Conservation (phyloP, 2,329 filamentous ascomycete genomes). For the Rutstroemia sydowiana region DNA sequence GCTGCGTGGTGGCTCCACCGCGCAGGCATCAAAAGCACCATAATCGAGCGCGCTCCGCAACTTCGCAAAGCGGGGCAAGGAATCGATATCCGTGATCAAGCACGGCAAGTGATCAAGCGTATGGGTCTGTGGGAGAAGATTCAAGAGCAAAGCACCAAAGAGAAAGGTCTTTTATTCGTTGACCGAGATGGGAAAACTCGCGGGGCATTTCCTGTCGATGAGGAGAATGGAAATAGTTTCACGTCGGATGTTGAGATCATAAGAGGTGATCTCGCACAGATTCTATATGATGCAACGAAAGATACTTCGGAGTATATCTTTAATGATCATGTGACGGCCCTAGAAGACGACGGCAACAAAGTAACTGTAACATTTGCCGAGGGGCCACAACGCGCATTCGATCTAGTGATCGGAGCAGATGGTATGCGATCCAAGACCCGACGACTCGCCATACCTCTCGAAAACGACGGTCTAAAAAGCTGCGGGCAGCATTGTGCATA, state of each 20-base stretch:
- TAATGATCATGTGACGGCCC: neutral
- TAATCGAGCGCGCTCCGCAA: constrained; percentile 35
- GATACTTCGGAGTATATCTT: constrained; percentile 14
- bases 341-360: neutral
- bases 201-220: constrained; percentile 32
- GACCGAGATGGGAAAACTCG: constrained; percentile 32
- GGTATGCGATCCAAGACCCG: constrained; percentile 41
- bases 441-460: constrained; percentile 36
- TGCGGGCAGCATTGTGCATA: constrained; percentile 33
- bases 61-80: constrained; percentile 43
- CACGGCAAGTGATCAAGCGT: constrained; percentile 33
- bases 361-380: neutral
- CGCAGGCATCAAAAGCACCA: constrained; percentile 31
- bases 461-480: constrained; percentile 32
- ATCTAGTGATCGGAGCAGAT: constrained; percentile 43
- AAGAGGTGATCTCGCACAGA: constrained; percentile 34
- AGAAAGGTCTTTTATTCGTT: constrained; percentile 39
- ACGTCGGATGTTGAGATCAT: constrained; percentile 40
- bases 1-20: constrained; percentile 43
- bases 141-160: constrained; percentile 31
- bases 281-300: constrained; percentile 34
- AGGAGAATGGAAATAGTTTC: constrained; percentile 26
- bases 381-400: constrained; percentile 19
- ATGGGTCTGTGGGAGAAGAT: constrained; percentile 36
- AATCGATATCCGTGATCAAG: constrained; percentile 43